Evolutionary conservation across 148 eudicot genomes (phyloP).

Genomic region (Camellia lanceoleosa): DNA sequence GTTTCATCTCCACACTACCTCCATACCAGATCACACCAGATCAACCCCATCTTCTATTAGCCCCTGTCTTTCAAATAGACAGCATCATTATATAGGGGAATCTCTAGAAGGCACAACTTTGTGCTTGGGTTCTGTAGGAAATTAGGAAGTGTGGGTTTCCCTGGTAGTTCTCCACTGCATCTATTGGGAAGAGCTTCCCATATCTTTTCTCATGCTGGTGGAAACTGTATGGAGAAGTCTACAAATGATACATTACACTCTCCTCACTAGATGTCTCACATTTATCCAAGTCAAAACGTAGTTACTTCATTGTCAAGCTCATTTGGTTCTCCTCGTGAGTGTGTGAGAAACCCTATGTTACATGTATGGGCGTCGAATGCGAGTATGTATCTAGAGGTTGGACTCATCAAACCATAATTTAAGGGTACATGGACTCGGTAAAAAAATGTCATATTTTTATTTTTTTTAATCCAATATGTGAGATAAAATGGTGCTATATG

Average conservation of each 20-base stretch:
- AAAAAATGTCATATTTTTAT: too few relatives aligned
- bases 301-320: constrained; percentile 41
- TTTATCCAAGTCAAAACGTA: constrained; percentile 33
- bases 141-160: constrained; percentile 26
- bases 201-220: constrained; percentile 33
- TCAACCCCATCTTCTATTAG: constrained; percentile 42
- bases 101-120: constrained; percentile 41
- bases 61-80: constrained; percentile 38
- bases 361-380: too few relatives aligned
- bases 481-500: too few relatives aligned
- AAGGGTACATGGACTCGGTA: too few relatives aligned
- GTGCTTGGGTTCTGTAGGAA: constrained; percentile 31
- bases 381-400: too few relatives aligned
- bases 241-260: constrained; percentile 37
- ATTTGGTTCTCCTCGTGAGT: constrained; percentile 52
- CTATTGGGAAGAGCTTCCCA: constrained; percentile 44
- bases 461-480: too few relatives aligned
- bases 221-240: constrained; percentile 30
- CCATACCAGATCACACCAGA: constrained; percentile 52
- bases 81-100: constrained; percentile 33
- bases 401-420: too few relatives aligned
- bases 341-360: constrained; percentile 12
- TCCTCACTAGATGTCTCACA: constrained; percentile 43
- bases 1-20: constrained; percentile 36
- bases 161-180: constrained; percentile 41